Evolutionary conservation across 2,329 filamentous ascomycete species (phyloP).

Genomic region (Kalmusia sp.): DNA sequence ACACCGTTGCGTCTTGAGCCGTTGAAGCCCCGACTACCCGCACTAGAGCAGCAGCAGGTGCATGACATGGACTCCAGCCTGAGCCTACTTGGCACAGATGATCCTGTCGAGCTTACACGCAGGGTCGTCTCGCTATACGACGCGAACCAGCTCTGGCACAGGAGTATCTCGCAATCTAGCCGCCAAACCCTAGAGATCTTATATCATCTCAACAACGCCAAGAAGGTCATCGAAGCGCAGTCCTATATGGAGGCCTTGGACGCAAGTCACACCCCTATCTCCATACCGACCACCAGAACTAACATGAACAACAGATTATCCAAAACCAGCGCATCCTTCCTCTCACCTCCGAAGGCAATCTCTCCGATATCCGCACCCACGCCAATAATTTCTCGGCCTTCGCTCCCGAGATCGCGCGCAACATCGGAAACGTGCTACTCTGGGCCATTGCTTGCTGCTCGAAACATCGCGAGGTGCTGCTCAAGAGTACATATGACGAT

Average conservation of each 20-base stretch:
- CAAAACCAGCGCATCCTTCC: constrained; percentile 79
- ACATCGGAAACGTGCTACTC: constrained; percentile 88
- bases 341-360: constrained; percentile 75
- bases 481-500: constrained; percentile 76
- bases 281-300: constrained; percentile 6
- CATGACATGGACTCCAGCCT: constrained; percentile 55
- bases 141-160: constrained; percentile 65
- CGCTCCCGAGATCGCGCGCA: constrained; percentile 81
- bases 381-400: constrained; percentile 83
- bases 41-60: constrained; percentile 37
- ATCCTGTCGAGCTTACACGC: constrained; percentile 67
- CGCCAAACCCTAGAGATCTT: constrained; percentile 66
- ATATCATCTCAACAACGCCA: constrained; percentile 67
- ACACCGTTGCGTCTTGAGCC: constrained; percentile 80
- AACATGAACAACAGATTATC: constrained; percentile 65
- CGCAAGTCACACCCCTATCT: constrained; percentile 55
- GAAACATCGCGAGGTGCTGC: constrained; percentile 72
- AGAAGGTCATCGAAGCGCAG: constrained; percentile 63
- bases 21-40: constrained; percentile 70
- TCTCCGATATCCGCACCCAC: constrained; percentile 77
- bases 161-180: constrained; percentile 65
- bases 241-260: constrained; percentile 69
- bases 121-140: constrained; percentile 70
- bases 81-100: constrained; percentile 72
- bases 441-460: constrained; percentile 92